A percentile compares a stretch with the other conserved stretches of the same genome.
phyloP scores from a whole-genome alignment of 148 eudicot genomes.

The Silene uniflora region DNA sequence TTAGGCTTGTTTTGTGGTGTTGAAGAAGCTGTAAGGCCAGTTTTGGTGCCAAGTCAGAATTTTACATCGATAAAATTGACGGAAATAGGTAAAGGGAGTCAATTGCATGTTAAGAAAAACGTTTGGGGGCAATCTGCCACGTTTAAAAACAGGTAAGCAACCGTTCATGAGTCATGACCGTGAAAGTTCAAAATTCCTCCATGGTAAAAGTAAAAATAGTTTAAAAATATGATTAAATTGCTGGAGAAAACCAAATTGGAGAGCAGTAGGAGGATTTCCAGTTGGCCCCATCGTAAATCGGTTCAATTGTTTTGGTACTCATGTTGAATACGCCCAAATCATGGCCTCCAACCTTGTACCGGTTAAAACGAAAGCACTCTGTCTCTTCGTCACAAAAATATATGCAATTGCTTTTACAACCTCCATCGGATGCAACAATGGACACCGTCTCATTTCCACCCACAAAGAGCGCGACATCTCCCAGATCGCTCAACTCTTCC shows the following conservation, averaged over 20 bases:
- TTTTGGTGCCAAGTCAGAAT: too few relatives aligned
- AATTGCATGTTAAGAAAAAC: too few relatives aligned
- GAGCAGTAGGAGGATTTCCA: not conserved
- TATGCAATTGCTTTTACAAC: conserved; percentile 12
- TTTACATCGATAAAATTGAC: too few relatives aligned
- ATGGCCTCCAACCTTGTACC: not conserved
- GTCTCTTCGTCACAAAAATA: conserved; percentile 8
- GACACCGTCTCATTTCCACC: conserved; percentile 3
- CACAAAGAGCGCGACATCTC: not conserved
- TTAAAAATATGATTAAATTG: not conserved
- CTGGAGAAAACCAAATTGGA: not conserved
- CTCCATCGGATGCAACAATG: not conserved
- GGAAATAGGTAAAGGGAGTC: too few relatives aligned
- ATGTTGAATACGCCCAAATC: conserved; percentile 12
- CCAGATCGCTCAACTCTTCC: not conserved
- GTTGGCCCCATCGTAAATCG: not conserved
- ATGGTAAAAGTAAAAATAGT: too few relatives aligned
- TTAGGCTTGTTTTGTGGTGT: too few relatives aligned
- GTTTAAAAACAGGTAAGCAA: too few relatives aligned
- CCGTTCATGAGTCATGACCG: too few relatives aligned
- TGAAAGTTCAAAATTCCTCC: too few relatives aligned
- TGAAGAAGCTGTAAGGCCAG: too few relatives aligned
- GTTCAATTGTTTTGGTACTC: not conserved
- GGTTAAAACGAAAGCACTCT: not conserved
- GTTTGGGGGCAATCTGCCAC: too few relatives aligned